phyloP scores from a whole-genome alignment of 2,329 filamentous ascomycete genomes.

The Bertia moriformis region DNA sequence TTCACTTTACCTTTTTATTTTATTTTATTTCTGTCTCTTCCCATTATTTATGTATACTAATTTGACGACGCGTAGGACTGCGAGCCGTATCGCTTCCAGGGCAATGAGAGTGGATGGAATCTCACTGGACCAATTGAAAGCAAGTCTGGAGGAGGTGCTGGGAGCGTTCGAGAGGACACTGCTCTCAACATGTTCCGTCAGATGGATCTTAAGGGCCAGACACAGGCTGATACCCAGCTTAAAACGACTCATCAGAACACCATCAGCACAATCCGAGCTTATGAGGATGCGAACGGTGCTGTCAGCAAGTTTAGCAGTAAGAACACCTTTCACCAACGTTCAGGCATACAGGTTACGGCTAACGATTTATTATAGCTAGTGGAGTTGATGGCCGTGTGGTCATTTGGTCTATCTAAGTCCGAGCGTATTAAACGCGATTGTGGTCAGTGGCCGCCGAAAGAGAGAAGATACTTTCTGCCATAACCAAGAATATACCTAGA shows the following conservation, averaged over 20 bases:
- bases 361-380: slow-evolving; percentile 38
- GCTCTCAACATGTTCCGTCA: slow-evolving; percentile 96
- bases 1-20: not conserved
- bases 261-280: slow-evolving; percentile 70
- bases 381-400: slow-evolving; percentile 73
- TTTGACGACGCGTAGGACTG: slow-evolving; percentile 43
- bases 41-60: not conserved
- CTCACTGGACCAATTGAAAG: slow-evolving; percentile 67
- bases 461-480: too few relatives aligned
- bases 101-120: slow-evolving; percentile 68
- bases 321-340: slow-evolving; percentile 19
- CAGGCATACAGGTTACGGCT: slow-evolving; percentile 10
- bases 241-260: slow-evolving; percentile 96
- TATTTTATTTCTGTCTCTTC: too few relatives aligned
- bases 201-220: slow-evolving; percentile 95
- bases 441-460: too few relatives aligned
- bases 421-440: too few relatives aligned
- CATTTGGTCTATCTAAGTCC: slow-evolving; percentile 59
- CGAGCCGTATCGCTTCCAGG: slow-evolving; percentile 80
- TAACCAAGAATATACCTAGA: too few relatives aligned
- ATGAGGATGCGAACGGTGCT: slow-evolving; percentile 46
- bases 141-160: slow-evolving; percentile 32
- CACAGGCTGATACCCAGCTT: slow-evolving; percentile 80
- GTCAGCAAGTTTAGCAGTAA: slow-evolving; percentile 78
- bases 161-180: slow-evolving; percentile 65